Conservation (phyloP, 1,284 basidiomycete species). For the Earliella scabrosa region DNA sequence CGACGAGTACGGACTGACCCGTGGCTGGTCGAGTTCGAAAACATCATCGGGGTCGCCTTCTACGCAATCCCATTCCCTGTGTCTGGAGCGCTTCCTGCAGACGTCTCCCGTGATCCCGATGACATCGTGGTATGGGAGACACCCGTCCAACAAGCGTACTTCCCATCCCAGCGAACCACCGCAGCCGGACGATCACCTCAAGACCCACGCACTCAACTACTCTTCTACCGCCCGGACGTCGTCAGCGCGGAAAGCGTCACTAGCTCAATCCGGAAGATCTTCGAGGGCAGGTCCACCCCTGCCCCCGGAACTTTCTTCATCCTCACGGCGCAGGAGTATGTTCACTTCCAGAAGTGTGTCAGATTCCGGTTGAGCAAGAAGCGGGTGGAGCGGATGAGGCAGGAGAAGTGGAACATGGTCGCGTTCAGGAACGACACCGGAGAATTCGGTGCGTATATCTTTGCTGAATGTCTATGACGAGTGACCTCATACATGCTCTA, state of each 20-base stretch:
- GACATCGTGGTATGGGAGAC: constrained; percentile 1
- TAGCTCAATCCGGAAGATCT: constrained; percentile 7
- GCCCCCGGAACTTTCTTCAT: constrained; percentile 18
- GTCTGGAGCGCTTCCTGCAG: neutral
- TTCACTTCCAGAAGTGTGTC: neutral
- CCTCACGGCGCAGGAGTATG: neutral
- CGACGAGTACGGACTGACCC: constrained; percentile 35
- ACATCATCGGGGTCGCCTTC: constrained; percentile 32
- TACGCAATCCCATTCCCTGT: constrained; percentile 38
- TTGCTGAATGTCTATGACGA: too few species aligned
- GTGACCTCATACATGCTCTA: too few species aligned
- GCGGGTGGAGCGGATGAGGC: constrained; percentile 3
- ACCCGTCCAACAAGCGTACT: neutral
- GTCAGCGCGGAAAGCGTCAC: constrained; percentile 7
- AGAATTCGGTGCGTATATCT: neutral
- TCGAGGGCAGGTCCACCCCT: constrained; percentile 19
- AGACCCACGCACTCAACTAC: constrained; percentile 26
- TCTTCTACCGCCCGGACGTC: constrained; percentile 26
- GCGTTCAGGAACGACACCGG: neutral
- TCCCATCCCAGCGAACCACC: too few species aligned
- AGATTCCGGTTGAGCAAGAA: constrained; percentile 1
- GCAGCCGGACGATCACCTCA: constrained; percentile 1
- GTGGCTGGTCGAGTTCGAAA: constrained; percentile 39
- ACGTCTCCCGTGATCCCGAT: neutral
- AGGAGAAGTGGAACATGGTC: constrained; percentile 4